Conservation (phyloP, 2,329 filamentous ascomycete species). For the Sphaerulina populicola region DNA sequence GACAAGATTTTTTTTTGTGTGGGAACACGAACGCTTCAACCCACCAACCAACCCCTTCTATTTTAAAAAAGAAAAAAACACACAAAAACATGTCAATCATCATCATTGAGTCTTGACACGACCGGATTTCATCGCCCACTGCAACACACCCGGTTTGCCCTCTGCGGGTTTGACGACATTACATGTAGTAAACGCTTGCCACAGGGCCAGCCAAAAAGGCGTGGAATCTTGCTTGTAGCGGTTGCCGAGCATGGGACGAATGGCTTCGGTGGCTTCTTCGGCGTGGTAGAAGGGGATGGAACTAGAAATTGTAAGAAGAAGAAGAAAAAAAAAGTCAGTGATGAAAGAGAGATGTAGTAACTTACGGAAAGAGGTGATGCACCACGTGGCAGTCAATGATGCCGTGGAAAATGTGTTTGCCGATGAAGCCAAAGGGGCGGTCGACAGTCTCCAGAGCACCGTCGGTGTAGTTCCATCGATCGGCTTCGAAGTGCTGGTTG, state of each 20-base stretch:
- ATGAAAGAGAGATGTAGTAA: constrained; percentile 37
- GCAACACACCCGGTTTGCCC: background rate
- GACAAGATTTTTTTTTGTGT: too few species aligned
- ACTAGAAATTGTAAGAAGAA: background rate
- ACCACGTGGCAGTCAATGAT: constrained; percentile 59
- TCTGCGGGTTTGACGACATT: background rate
- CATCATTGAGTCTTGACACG: background rate
- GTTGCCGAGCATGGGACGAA: constrained; percentile 49
- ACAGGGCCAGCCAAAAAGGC: constrained; percentile 63
- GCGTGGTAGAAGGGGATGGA: constrained; percentile 54
- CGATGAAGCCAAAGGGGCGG: constrained; percentile 57
- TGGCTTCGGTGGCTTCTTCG: constrained; percentile 33
- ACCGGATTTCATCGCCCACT: background rate
- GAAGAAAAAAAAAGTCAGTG: background rate
- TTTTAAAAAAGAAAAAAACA: too few species aligned
- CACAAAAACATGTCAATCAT: background rate
- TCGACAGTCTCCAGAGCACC: constrained; percentile 57
- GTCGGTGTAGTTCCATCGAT: constrained; percentile 54
- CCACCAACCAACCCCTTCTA: too few species aligned
- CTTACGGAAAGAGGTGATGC: constrained; percentile 41
- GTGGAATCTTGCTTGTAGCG: constrained; percentile 37
- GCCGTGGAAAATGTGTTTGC: constrained; percentile 57
- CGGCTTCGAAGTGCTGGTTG: constrained; percentile 51
- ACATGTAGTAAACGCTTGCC: constrained; percentile 2
- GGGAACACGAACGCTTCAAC: too few species aligned